phyloP scores from a whole-genome alignment of 1,139 yeast species.

The Candida pseudoviswanathii region DNA sequence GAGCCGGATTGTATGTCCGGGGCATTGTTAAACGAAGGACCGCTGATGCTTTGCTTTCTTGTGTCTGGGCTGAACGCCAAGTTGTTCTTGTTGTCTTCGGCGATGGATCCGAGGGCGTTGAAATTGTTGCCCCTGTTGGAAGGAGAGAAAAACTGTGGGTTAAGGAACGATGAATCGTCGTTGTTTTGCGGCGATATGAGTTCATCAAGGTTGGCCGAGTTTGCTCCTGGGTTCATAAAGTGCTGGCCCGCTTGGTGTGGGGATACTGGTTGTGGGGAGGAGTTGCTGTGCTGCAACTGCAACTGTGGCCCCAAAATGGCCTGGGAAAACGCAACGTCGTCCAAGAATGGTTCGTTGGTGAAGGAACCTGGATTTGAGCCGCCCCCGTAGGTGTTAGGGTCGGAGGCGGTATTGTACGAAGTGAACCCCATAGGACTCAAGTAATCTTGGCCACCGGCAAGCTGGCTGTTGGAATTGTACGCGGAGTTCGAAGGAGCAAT shows the following conservation, averaged over 20 bases:
- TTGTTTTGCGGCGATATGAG: conserved; percentile 35
- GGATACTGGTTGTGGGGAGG: conserved; percentile 15
- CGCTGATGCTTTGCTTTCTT: conserved; percentile 35
- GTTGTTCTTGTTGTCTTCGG: conserved; percentile 23
- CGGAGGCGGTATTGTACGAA: conserved; percentile 11
- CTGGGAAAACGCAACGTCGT: conserved; percentile 25
- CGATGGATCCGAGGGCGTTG: conserved; percentile 34
- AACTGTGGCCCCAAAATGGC: conserved; percentile 17
- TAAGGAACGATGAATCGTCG: conserved; percentile 27
- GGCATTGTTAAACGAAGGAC: conserved; percentile 12
- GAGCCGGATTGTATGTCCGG: conserved; percentile 24
- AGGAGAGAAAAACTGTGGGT: conserved; percentile 48
- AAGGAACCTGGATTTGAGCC: conserved; percentile 22
- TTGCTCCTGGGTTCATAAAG: conserved; percentile 21
- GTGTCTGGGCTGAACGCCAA: conserved; percentile 34
- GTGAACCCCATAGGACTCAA: conserved; percentile 17
- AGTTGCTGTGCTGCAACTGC: conserved; percentile 16
- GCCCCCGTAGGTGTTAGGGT: conserved; percentile 9
- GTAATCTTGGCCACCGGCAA: conserved; percentile 12
- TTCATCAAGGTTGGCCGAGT: conserved; percentile 32
- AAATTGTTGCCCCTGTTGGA: conserved; percentile 28
- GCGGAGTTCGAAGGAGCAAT: conserved; percentile 10
- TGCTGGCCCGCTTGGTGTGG: conserved; percentile 15
- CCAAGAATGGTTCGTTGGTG: conserved; percentile 38
- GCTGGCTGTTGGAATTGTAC: conserved; percentile 14